Conservation (phyloP, 2,329 filamentous ascomycete genomes). For the Colletotrichum gigasporum region DNA sequence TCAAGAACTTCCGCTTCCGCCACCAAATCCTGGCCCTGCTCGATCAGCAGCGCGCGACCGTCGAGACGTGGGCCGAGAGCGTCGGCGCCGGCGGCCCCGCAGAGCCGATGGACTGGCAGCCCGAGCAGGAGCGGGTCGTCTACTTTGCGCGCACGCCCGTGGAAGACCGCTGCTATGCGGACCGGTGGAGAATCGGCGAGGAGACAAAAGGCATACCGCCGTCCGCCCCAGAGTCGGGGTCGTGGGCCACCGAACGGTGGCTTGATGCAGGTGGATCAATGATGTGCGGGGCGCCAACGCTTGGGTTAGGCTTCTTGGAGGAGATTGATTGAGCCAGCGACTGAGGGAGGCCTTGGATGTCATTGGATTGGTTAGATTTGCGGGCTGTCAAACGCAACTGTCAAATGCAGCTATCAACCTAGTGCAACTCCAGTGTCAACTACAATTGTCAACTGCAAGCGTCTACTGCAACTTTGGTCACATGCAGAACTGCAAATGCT, state of each 20-base stretch:
- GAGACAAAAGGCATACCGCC: not conserved
- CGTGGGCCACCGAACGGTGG: not conserved
- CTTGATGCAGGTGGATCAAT: not conserved
- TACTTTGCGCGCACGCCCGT: conserved; percentile 19
- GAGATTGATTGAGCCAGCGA: conserved; percentile 19
- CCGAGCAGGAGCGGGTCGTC: conserved; percentile 34
- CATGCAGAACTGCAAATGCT: not conserved
- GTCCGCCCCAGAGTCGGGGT: not conserved
- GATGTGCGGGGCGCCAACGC: conserved; percentile 1
- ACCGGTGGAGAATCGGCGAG: conserved; percentile 22
- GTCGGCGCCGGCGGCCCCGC: conserved; percentile 30
- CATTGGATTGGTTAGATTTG: not conserved
- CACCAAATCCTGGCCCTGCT: conserved; percentile 10
- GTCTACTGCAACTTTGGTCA: not conserved
- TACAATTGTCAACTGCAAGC: not conserved
- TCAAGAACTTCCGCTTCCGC: conserved; percentile 20
- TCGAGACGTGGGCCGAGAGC: conserved; percentile 33
- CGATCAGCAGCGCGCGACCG: conserved; percentile 21
- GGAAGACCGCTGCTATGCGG: conserved; percentile 27
- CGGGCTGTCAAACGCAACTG: not conserved
- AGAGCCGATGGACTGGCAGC: conserved; percentile 40
- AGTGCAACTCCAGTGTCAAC: not conserved
- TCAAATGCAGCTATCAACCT: not conserved
- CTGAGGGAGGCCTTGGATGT: not conserved
- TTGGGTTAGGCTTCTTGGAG: not conserved